A percentile compares a stretch with the other conserved stretches of the same genome.
Conservation (phyloP, 1,139 yeast species). For the Saccharomyces hybrid region DNA sequence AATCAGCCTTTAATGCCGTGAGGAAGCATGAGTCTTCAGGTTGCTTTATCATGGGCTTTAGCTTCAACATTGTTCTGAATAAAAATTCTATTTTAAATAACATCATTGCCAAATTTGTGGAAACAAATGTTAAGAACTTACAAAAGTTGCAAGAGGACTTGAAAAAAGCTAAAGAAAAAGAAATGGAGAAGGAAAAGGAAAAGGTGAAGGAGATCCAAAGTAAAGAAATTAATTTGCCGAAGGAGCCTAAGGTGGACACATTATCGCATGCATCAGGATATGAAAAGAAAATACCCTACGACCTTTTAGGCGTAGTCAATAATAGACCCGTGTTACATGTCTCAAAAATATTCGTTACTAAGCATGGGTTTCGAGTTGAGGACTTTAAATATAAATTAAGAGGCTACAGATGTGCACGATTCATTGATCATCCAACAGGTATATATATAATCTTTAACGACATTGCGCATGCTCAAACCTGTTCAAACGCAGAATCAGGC, state of each 20-base stretch:
- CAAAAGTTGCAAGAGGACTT: slow-evolving; percentile 12
- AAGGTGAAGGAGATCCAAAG: slow-evolving; percentile 1
- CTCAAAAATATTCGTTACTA: slow-evolving; percentile 28
- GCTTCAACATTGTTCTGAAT: slow-evolving; percentile 23
- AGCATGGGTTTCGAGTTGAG: slow-evolving; percentile 23
- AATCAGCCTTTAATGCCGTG: slow-evolving; percentile 36
- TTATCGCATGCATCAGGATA: slow-evolving; percentile 3
- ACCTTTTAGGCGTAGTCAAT: slow-evolving; percentile 41
- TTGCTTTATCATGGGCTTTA: slow-evolving; percentile 33
- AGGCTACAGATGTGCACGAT: slow-evolving; percentile 55
- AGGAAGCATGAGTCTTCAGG: slow-evolving; percentile 29
- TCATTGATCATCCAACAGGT: slow-evolving; percentile 56
- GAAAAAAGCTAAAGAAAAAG: slow-evolving; percentile 11
- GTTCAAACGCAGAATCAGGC: slow-evolving; percentile 64
- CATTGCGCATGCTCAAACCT: slow-evolving; percentile 54
- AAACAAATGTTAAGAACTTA: slow-evolving; percentile 18
- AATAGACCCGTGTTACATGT: slow-evolving; percentile 49
- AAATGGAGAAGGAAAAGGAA: slow-evolving; percentile 9
- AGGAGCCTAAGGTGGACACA: neutral
- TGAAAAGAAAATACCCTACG: slow-evolving; percentile 37
- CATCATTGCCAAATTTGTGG: slow-evolving; percentile 22
- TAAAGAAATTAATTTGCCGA: neutral
- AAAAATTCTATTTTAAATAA: slow-evolving; percentile 15
- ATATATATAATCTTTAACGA: slow-evolving; percentile 65
- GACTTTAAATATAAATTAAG: slow-evolving; percentile 28